phyloP scores from a whole-genome alignment of 2,329 filamentous ascomycete species.

The Hymenoscyphus occultus region DNA sequence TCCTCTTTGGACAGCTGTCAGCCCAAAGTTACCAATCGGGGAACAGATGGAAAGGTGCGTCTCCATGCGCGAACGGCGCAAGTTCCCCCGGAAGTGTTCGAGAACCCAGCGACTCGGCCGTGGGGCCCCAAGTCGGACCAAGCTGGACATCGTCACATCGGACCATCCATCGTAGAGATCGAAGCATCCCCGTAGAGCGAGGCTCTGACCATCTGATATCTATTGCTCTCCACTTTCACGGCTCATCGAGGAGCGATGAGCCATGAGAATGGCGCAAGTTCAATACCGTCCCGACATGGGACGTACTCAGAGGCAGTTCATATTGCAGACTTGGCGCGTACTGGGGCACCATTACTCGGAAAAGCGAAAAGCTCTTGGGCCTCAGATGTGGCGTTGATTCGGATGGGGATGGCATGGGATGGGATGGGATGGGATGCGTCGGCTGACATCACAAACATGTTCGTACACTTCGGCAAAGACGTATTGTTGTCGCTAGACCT shows the following conservation, averaged over 20 bases:
- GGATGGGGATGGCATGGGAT: neutral
- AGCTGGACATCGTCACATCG: neutral
- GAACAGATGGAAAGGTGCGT: neutral
- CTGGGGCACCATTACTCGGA: neutral
- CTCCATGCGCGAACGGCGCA: neutral
- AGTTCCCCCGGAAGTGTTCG: neutral
- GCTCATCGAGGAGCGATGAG: neutral
- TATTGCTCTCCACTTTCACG: too few relatives aligned
- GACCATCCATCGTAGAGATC: too few relatives aligned
- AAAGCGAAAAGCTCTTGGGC: neutral
- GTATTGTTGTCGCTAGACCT: neutral
- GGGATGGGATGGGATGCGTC: too few relatives aligned
- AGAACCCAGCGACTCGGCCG: conserved; percentile 1
- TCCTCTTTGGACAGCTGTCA: conserved; percentile 4
- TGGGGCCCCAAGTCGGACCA: neutral
- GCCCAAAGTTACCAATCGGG: neutral
- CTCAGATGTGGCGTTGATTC: neutral
- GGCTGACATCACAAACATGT: too few relatives aligned
- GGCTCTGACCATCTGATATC: neutral
- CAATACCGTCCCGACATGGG: neutral
- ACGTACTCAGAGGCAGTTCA: neutral
- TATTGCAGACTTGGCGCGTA: conserved; percentile 9
- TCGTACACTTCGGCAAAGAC: neutral
- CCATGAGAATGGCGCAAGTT: neutral
- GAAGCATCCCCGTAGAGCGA: neutral